Base-by-base conservation (phyloP, 2,329 filamentous ascomycete species). In the Cercospora sp. region DNA sequence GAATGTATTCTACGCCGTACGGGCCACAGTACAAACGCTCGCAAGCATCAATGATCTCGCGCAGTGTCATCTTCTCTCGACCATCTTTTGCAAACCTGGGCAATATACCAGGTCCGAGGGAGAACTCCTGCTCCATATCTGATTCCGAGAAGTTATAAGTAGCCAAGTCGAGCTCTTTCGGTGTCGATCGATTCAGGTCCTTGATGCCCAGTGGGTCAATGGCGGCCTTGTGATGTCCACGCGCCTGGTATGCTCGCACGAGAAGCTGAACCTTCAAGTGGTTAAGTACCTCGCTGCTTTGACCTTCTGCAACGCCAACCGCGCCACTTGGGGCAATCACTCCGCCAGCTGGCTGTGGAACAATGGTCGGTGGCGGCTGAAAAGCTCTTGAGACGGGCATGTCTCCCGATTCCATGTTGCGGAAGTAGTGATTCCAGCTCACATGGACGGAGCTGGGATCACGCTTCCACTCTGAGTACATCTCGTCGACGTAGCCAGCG, bases 361-460 rank as follows among this genome's bases (percentile, higher is more conserved):
- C 90, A 74, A 99, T 89, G 74, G 91, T 97, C 16, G 95, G 95
- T 58, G 95, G 95, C 73, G 95, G 94, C 73, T 93, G 93, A 85
- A 99, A 99, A 75, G 95, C 95, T 83, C 97, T 92, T 71, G 94
- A 95, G 79, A 97, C 93, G 79, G 94, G 94, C 93, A 99, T 98
- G 78, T 95, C 92, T 80, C 95, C 95, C 73, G 89, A 91, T 85
- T 99, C 95, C 91, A 99, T 97, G 84, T 99, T 99, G 84, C 90
- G 92, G 88, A 99, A 99, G 87, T 99, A 99, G 79, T 96, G 90
- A 84, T 97, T 94, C 95, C 95, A 99, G 80, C 95, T 99, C 76
- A 97, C 87, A 82, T 99, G 95, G 68, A 99, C 95, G 79, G 92
- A 97, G 76, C 89, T 87, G 63, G 95, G 94, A 76, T 99, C 93